Conservation (phyloP, 1,284 basidiomycete genomes). For the Cryptococcus amylolentus region DNA sequence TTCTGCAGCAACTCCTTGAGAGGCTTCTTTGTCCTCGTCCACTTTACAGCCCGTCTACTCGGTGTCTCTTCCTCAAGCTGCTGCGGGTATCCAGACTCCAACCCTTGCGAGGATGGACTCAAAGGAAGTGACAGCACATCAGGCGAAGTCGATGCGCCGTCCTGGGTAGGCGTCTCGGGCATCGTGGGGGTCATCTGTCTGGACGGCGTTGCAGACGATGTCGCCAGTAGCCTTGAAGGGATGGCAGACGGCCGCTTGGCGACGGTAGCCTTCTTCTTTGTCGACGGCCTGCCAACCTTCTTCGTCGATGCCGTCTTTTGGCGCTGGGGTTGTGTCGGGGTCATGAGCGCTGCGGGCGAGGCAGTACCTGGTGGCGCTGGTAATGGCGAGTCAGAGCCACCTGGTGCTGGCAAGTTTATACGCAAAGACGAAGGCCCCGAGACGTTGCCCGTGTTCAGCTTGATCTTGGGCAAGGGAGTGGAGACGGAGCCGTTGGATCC, state of each 20-base stretch:
- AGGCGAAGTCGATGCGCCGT: slow-evolving; percentile 12
- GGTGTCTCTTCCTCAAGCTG: slow-evolving; percentile 15
- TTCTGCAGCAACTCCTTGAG: slow-evolving; percentile 40
- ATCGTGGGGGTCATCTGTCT: slow-evolving; percentile 1
- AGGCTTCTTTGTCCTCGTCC: slow-evolving; percentile 41
- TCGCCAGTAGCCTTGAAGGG: slow-evolving; percentile 21
- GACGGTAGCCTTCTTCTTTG: slow-evolving; percentile 5
- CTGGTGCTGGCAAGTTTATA: background rate
- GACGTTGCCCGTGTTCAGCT: background rate
- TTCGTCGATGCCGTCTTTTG: slow-evolving; percentile 1
- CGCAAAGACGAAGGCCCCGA: slow-evolving; percentile 11
- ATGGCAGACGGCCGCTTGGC: slow-evolving; percentile 20
- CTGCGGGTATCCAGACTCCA: background rate
- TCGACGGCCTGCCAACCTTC: slow-evolving; percentile 1
- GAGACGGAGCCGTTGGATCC: slow-evolving; percentile 5
- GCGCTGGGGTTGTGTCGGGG: background rate
- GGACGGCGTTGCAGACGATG: slow-evolving; percentile 8
- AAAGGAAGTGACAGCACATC: slow-evolving; percentile 10
- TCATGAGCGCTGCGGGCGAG: background rate
- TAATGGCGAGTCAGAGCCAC: background rate
- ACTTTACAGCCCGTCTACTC: slow-evolving; percentile 18
- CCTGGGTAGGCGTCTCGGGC: slow-evolving; percentile 11
- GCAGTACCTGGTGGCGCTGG: background rate
- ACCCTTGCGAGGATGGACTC: slow-evolving; percentile 3
- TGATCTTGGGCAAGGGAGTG: background rate